Conservation (phyloP, 345 rosid species). For the Erysimum cheiranthoides region DNA sequence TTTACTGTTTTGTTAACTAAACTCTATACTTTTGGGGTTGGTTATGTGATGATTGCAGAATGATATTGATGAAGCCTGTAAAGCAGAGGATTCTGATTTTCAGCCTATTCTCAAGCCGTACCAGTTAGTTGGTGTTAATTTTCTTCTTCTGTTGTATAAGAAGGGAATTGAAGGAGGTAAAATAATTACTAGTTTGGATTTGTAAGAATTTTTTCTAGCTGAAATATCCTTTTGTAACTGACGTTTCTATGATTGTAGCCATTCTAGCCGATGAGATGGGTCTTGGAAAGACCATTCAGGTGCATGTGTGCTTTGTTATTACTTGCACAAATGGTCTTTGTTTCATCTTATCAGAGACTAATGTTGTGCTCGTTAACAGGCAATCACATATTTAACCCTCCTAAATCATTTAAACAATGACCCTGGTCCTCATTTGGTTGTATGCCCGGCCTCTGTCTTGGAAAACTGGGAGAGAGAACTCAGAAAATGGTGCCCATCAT, state of each 20-base stretch:
- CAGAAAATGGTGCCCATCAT: conserved; percentile 97
- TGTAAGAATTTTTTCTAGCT: not conserved
- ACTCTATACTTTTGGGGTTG: conserved; percentile 24
- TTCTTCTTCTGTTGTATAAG: conserved; percentile 87
- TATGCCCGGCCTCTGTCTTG: conserved; percentile 96
- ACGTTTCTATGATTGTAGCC: conserved; percentile 62
- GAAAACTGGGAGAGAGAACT: conserved; percentile 99
- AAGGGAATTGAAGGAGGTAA: conserved; percentile 94
- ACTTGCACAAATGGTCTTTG: not conserved
- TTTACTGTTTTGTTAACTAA: not conserved
- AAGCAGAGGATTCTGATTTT: conserved; percentile 69
- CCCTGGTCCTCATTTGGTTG: conserved; percentile 96
- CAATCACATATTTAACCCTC: conserved; percentile 82
- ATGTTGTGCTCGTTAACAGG: conserved; percentile 57
- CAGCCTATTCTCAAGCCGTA: conserved; percentile 94
- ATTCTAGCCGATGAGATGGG: conserved; percentile 99
- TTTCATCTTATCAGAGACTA: conserved; percentile 17
- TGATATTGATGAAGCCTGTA: conserved; percentile 86
- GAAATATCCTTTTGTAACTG: conserved; percentile 33
- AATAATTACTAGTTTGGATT: conserved; percentile 11
- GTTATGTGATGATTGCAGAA: conserved; percentile 52
- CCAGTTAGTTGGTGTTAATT: conserved; percentile 94
- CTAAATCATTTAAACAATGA: conserved; percentile 78
- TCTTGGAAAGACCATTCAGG: conserved; percentile 99
- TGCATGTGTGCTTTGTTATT: conserved; percentile 37